Evolutionary conservation across 75 land plant genomes (phyloP).

Genomic region (Picea glauca): DNA sequence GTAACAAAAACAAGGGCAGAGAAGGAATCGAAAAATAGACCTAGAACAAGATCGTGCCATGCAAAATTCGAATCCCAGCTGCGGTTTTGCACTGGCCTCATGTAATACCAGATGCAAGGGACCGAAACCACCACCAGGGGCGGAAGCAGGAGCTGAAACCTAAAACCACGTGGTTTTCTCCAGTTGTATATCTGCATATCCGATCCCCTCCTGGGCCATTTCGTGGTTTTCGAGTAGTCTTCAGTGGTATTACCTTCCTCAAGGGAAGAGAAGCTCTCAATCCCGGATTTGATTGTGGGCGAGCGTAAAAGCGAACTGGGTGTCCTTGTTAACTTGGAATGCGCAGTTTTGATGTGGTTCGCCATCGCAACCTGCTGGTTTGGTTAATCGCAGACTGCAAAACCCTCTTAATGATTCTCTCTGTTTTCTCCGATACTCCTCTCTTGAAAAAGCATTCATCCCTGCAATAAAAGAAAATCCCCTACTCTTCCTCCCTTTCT

Average conservation of each 20-base stretch:
- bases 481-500: not conserved
- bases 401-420: not conserved
- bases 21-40: slow-evolving; percentile 20
- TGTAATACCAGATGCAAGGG: slow-evolving; percentile 42
- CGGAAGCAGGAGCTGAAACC: slow-evolving; percentile 36
- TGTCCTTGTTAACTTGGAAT: slow-evolving; percentile 33
- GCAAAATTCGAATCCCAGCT: slow-evolving; percentile 11
- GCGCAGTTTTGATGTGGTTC: slow-evolving; percentile 8
- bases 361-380: slow-evolving; percentile 2
- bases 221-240: slow-evolving; percentile 3
- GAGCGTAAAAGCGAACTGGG: slow-evolving; percentile 58
- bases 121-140: slow-evolving; percentile 30
- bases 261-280: slow-evolving; percentile 49
- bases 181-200: not conserved
- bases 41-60: not conserved
- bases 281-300: slow-evolving; percentile 54
- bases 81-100: slow-evolving; percentile 8
- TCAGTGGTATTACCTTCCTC: slow-evolving; percentile 18
- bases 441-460: slow-evolving; percentile 21
- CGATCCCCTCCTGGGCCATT: slow-evolving; percentile 4
- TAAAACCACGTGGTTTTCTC: not conserved
- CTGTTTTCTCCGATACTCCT: slow-evolving; percentile 7
- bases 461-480: not conserved
- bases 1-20: slow-evolving; percentile 31
- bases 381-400: slow-evolving; percentile 5